Evolutionary conservation across 2,329 filamentous ascomycete genomes (phyloP), one percentile per base, ranked within the genome.

Genomic region (Microsporum canis): DNA sequence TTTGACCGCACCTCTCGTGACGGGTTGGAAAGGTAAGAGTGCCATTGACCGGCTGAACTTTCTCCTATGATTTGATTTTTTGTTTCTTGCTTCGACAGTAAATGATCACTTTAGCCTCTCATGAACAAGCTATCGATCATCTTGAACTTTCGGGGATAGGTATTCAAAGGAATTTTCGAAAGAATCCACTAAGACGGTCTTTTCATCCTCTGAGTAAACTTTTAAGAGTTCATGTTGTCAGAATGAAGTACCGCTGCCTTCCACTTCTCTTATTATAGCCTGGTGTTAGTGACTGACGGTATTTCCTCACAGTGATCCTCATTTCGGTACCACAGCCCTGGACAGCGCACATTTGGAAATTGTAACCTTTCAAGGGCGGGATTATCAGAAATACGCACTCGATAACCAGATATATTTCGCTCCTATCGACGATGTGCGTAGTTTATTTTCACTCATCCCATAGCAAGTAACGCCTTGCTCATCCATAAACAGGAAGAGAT

Each of bases 341-440:
- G 84, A 87, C 71, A 79, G 80, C 60, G 74, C 75, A 51, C 83
- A 82, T 68, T 76, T 82, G 65, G 80, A 86, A 68, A 85, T 82
- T 3, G 73, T 87, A 62, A 76, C 78, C 14, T 76, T 85, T 65
- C 78, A 85, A 70, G 84, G 84, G 63, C 80, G 88, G 69, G 78
- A 80, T 55, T 90, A 84, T 70, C 87, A 90, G 66, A 80, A 80
- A 68, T 84, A 86, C 74, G 81, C 87, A 23, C 71, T 89, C 59
- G 79, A 84, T 34, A 83, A 86, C 66, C 78, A 77, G 39, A 80
- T 83, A 64, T 88, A 88, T 70, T 86, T 88, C 66, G 82, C 78
- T 53, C 88, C 88, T 6, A 78, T 88, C 61, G 88, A 90, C 69
- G 86, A 89, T 78, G 88, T 88, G 78, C 67, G 74, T 34, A 8